phyloP scores from a whole-genome alignment of 1,139 yeast genomes.

The Zygoascus meyerae region DNA sequence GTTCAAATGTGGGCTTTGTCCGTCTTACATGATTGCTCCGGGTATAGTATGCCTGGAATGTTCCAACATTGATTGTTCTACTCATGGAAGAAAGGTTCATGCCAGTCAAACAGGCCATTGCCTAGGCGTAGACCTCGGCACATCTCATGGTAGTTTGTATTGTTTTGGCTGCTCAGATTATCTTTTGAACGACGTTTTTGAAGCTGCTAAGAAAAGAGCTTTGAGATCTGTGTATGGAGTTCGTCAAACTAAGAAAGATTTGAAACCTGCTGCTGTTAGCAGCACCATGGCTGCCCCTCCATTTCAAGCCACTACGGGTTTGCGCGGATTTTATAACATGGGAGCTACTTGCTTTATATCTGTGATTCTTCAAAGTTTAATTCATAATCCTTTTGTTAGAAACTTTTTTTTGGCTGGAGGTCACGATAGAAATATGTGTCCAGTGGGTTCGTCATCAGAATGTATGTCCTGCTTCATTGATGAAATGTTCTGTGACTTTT shows the following conservation, averaged over 20 bases:
- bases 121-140: slow-evolving; percentile 46
- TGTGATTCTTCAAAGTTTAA: slow-evolving; percentile 73
- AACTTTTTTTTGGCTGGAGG: slow-evolving; percentile 71
- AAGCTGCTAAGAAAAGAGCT: slow-evolving; percentile 33
- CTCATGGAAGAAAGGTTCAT: slow-evolving; percentile 56
- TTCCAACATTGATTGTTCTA: slow-evolving; percentile 71
- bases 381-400: slow-evolving; percentile 83
- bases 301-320: slow-evolving; percentile 60
- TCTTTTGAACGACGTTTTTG: slow-evolving; percentile 55
- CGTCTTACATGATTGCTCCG: background rate
- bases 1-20: slow-evolving; percentile 4
- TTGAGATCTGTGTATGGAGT: slow-evolving; percentile 13
- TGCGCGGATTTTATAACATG: slow-evolving; percentile 84
- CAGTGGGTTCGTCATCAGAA: slow-evolving; percentile 24
- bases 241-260: background rate
- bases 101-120: slow-evolving; percentile 58
- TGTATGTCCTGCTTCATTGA: slow-evolving; percentile 86
- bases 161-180: slow-evolving; percentile 77
- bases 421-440: slow-evolving; percentile 35
- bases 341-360: slow-evolving; percentile 98
- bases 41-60: slow-evolving; percentile 69
- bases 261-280: too few species aligned
- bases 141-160: slow-evolving; percentile 34
- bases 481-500: slow-evolving; percentile 62
- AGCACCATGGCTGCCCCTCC: slow-evolving; percentile 47